Base-by-base conservation (phyloP, 305 asterid genomes). In the Fraxinus nigra region DNA sequence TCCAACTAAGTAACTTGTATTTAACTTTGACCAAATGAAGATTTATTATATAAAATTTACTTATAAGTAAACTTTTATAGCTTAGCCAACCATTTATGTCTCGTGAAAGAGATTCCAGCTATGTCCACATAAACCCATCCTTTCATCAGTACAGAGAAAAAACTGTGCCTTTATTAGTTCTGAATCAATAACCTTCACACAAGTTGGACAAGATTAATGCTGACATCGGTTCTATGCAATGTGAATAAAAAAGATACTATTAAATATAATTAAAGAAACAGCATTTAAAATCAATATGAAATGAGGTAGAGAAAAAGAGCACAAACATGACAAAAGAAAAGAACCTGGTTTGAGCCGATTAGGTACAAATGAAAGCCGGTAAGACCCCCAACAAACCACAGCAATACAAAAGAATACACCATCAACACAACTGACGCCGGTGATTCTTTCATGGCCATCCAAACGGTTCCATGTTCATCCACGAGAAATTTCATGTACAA, bases 321-420 rank as follows among this genome's bases (percentile, higher is more conserved):
- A 14, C 40, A 79, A 77, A 40, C 28, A 51, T 14, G 37, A 6
- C 7, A 18, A 72, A 65, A 33, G 72, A 54, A 79, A 61, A 65
- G 78, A 46, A 88, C 91, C 88, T 87, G 90, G 82, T 87, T 87
- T 82, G 90, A 75, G 70, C 85, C 69, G 28, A 85, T 85, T 78
- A 87, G 92, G 79, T 89, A 89, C 65, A 85, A 74, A 81, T 89
- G 92, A 83, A 89, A 89, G 78, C 85, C 89, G 24, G 90, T 89
- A 35, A 87, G 90, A 14, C 90, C 92, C 18, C 92, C 92, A 22
- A 89, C 87, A 65, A 89, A 89, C 92, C 90, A 87, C 28, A 89
- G 85, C 75, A 85, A 84, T 5, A 89, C 22, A 59, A 89, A 89
- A 78, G 87, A 89, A 78, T 89, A 87, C 24, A 38, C 77, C 86